These are phyloP conservation scores for Lasiodiplodia hormozganensis DNA, from an alignment of 2,329 filamentous ascomycete species.

Conservation along the genomic window DNA sequence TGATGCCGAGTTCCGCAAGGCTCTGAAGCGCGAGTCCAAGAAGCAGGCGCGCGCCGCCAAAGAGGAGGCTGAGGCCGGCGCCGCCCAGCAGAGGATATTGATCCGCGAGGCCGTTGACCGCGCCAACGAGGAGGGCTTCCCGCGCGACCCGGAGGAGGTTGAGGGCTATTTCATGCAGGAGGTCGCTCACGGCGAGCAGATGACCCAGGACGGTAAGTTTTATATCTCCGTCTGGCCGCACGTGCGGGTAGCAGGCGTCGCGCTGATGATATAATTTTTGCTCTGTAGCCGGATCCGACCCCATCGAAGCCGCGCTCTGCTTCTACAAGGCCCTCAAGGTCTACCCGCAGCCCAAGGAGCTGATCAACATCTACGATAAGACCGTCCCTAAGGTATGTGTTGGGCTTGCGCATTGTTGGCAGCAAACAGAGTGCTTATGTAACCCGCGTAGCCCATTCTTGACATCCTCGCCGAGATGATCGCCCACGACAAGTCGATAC, in stretches of 20 bases:
- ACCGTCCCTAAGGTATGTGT: constrained; percentile 85
- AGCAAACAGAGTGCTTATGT: constrained; percentile 29
- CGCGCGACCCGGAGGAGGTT: constrained; percentile 86
- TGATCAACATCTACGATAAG: constrained; percentile 98
- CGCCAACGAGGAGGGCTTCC: constrained; percentile 91
- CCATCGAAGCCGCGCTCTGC: constrained; percentile 84
- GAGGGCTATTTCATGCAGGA: constrained; percentile 97
- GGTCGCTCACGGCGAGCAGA: constrained; percentile 84
- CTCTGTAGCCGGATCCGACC: constrained; percentile 63
- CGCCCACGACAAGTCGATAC: constrained; percentile 76
- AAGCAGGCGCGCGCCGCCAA: constrained; percentile 74
- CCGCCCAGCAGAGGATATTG: constrained; percentile 71
- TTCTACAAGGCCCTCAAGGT: constrained; percentile 99
- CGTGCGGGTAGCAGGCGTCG: not conserved
- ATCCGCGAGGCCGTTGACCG: constrained; percentile 79
- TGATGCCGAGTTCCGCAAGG: constrained; percentile 68
- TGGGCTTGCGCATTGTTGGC: constrained; percentile 1
- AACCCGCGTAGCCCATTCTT: constrained; percentile 74
- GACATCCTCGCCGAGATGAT: constrained; percentile 99
- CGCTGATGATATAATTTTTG: not conserved
- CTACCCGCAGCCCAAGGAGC: constrained; percentile 89
- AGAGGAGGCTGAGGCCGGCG: constrained; percentile 71
- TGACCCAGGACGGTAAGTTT: constrained; percentile 76
- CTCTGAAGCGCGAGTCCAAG: constrained; percentile 76
- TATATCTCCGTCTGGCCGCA: constrained; percentile 24